Conservation (phyloP, 2,329 filamentous ascomycete species). For the Beauveria pseudobassiana region DNA sequence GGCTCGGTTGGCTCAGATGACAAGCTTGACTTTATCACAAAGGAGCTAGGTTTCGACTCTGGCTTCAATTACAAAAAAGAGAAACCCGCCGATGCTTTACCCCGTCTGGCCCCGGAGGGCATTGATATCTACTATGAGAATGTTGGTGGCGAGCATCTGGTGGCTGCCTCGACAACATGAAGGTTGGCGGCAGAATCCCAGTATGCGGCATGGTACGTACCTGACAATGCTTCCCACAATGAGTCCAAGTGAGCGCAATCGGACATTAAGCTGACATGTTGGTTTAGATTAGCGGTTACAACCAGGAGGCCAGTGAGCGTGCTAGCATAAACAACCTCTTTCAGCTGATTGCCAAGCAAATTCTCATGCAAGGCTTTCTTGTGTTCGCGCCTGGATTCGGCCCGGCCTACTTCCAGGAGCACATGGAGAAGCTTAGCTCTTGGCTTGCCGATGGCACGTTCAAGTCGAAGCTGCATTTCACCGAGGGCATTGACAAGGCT, state of each 20-base stretch:
- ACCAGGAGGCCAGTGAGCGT: constrained; percentile 42
- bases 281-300: constrained; percentile 63
- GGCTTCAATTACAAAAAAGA: constrained; percentile 91
- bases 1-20: constrained; percentile 73
- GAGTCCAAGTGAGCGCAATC: too few relatives aligned
- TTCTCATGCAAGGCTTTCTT: constrained; percentile 71
- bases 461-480: constrained; percentile 61
- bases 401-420: constrained; percentile 58
- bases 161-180: constrained; percentile 42
- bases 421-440: constrained; percentile 66
- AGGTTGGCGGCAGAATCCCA: constrained; percentile 57
- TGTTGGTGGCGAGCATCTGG: constrained; percentile 45
- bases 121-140: constrained; percentile 61
- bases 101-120: constrained; percentile 64
- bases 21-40: constrained; percentile 61
- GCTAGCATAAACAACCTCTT: constrained; percentile 63
- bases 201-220: constrained; percentile 52
- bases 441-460: constrained; percentile 72
- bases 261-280: not conserved
- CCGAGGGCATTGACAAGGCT: constrained; percentile 72
- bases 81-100: constrained; percentile 57
- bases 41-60: constrained; percentile 44
- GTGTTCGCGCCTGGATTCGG: constrained; percentile 60
- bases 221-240: not conserved
- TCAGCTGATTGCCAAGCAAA: constrained; percentile 56